Base-by-base conservation (phyloP, 192 early-diverging fungal genomes). In the Kickxella alabastrina region DNA sequence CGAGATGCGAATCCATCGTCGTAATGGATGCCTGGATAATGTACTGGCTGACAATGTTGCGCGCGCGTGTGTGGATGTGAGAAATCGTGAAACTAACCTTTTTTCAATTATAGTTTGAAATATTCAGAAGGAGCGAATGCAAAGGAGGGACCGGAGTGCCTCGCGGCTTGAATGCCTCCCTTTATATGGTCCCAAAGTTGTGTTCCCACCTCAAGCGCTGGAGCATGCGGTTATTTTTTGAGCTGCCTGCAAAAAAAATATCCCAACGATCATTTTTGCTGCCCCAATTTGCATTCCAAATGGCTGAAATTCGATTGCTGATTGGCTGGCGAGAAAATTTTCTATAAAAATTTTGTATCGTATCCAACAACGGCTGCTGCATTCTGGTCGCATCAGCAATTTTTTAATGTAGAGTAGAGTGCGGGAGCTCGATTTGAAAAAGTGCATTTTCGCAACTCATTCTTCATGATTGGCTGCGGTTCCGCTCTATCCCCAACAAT, bases 61-160 rank as follows among this genome's bases (percentile, higher is more conserved):
- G n/a, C n/a, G n/a, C n/a, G n/a, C n/a, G n/a, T n/a, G n/a, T n/a
- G n/a, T n/a, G n/a, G n/a, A n/a, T n/a, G n/a, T n/a, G n/a, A n/a
- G n/a, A 49, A 51, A 42, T 24, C 3, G n/a, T 21, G 25, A 27
- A 12, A 59, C 68, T 65, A 39, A 64, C 68, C 62, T 72, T 59
- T 47, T 47, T 63, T 53, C 43, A 62, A 41, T 45, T 62, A 37
- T 47, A 49, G 24, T 46, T 39, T 42, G 34, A 43, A 50, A 46
- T 51, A 57, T 65, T 65, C 45, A 49, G 50, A 61, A 60, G 62
- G 58, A 65, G 58, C 62, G 58, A 58, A 72, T 62, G 59, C 66
- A 62, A 62, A 42, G 66, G 41, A 52, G 32, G 49, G 43, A 40
- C 10, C 21, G 6, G 34, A n/a, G 18, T 13, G 14, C 40, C 24